Percentiles rank a stretch among this genome's conserved stretches.
These are phyloP conservation scores for Leonotis leonurus DNA, from an alignment of 257 asterid genomes.

Conservation along the genomic window DNA sequence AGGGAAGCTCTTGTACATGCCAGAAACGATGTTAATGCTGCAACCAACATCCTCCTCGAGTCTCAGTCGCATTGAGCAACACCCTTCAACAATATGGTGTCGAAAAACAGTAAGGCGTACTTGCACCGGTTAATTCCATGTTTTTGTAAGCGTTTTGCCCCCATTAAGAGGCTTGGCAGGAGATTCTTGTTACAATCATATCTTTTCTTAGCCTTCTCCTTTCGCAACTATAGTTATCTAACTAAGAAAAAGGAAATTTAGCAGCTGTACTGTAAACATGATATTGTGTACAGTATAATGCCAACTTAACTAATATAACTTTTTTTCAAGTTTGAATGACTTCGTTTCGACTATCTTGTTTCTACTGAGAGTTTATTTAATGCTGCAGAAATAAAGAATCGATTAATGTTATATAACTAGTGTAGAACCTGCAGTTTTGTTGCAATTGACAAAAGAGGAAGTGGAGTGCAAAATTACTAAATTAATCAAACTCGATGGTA, in stretches of 20 bases:
- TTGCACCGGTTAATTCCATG: not conserved
- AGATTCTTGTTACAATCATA: not conserved
- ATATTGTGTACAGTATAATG: constrained; percentile 18
- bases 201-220: not conserved
- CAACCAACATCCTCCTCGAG: constrained; percentile 91
- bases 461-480: too few species aligned
- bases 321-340: not conserved
- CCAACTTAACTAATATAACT: constrained; percentile 4
- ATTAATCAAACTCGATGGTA: too few species aligned
- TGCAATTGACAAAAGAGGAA: too few species aligned
- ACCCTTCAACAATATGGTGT: too few species aligned
- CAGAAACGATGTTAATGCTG: constrained; percentile 75
- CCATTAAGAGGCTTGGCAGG: too few species aligned
- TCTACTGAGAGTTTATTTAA: not conserved
- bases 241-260: constrained; percentile 3
- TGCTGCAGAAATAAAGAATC: too few species aligned
- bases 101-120: not conserved
- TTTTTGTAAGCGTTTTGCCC: not conserved
- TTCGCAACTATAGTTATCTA: too few species aligned
- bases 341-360: not conserved
- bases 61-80: constrained; percentile 52
- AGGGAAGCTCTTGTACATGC: constrained; percentile 88
- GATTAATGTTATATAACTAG: too few species aligned
- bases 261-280: constrained; percentile 22
- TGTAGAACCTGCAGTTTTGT: too few species aligned